Percentiles rank a stretch among this genome's conserved stretches.
Evolutionary conservation across 352 stramenopile species (phyloP).

Genomic region (Phytopythium aichiense): DNA sequence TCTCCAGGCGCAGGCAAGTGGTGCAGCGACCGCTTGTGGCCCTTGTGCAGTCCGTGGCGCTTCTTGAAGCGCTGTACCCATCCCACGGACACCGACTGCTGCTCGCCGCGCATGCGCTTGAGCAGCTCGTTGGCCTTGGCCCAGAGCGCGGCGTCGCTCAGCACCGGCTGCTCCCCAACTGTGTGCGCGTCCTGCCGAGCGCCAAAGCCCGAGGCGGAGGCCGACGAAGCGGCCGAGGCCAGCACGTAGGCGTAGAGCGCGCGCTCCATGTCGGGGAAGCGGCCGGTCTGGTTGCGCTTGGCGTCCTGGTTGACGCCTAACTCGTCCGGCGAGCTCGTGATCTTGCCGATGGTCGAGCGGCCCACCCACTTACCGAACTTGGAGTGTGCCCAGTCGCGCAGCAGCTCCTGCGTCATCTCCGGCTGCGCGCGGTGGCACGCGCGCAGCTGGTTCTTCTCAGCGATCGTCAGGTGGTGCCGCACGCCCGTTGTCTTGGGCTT

Average conservation of each 20-base stretch:
- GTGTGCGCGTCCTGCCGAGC: too few relatives aligned
- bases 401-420: slow-evolving; percentile 33
- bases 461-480: slow-evolving; percentile 33
- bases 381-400: slow-evolving; percentile 27
- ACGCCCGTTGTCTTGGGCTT: slow-evolving; percentile 12
- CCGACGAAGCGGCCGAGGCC: background rate
- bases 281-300: slow-evolving; percentile 28
- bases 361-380: slow-evolving; percentile 31
- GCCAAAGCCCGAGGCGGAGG: too few relatives aligned
- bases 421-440: slow-evolving; percentile 17
- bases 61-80: slow-evolving; percentile 39
- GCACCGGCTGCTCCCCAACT: slow-evolving; percentile 5
- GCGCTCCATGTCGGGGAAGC: slow-evolving; percentile 32
- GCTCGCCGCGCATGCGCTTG: slow-evolving; percentile 9
- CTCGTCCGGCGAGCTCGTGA: slow-evolving; percentile 23
- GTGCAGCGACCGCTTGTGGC: slow-evolving; percentile 2
- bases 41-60: slow-evolving; percentile 28
- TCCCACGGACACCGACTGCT: slow-evolving; percentile 21
- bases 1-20: background rate
- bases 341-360: slow-evolving; percentile 36
- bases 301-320: slow-evolving; percentile 21
- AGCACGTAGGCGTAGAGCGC: slow-evolving; percentile 19
- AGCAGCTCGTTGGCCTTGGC: slow-evolving; percentile 37
- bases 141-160: slow-evolving; percentile 25
- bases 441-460: slow-evolving; percentile 34